Evolutionary conservation across 805 yeast genomes (phyloP), one percentile per base, ranked within the genome.

Genomic region (Metschnikowia kofuensis): DNA sequence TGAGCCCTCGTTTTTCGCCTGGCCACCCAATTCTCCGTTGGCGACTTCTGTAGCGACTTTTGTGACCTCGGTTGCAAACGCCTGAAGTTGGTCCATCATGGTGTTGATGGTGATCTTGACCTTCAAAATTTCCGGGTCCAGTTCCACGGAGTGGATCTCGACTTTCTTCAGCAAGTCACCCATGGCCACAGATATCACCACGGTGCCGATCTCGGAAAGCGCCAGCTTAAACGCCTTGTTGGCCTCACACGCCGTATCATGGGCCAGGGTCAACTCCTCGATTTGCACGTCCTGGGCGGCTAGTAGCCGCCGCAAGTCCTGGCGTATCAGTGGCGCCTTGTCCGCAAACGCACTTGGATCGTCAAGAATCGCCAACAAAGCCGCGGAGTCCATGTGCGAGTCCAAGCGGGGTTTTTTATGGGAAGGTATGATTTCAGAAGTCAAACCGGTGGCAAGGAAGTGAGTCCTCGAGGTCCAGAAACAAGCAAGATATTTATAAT

Each of bases 21-120:
- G 94, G 35, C 96, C 96, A 56, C 96, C 96, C 37, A 89, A 75
- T 54, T 87, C 87, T 57, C 96, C 96, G 59, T 87, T 87, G 30
- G 96, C 92, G 16, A 89, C 96, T 58, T 89, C 95, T 14, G 91
- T 87, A 35, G 96, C 94, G 27, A 89, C 87, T 51, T 88, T 82
- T 35, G 90, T 85, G 38, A 88, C 94, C 64, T 87, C 94, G 46
- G 78, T 77, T 30, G 94, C 89, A 65, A 87, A 87, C 11, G 87
- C 80, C 63, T 85, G 91, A 51, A 87, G 74, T 66, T 87, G 95
- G 60, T 85, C 89, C 88, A 88, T 86, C 96, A 89, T 89, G 21
- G 87, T 80, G 66, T 89, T 89, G 61, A 89, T 87, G 7, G 94
- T 85, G 48, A 82, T 80, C 64, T 89, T 88, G 60, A 88, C 89